Evolutionary conservation across 345 rosid species (phyloP).

Genomic region (Sonneratia caseolaris): DNA sequence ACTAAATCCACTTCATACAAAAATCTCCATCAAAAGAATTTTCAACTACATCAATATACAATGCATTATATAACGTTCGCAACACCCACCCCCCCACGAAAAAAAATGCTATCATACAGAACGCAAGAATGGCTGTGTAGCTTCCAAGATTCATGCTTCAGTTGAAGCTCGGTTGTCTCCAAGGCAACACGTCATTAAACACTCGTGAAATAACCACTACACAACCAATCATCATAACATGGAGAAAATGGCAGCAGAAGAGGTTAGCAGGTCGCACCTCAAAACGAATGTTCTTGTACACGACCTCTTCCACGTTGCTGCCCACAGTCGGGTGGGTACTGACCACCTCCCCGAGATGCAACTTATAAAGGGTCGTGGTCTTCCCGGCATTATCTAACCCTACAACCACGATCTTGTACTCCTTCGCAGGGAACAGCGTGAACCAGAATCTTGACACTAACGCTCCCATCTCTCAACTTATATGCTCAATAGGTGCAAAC

Average conservation of each 20-base stretch:
- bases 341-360: slow-evolving; percentile 91
- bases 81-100: too few relatives aligned
- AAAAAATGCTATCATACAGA: background rate
- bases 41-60: background rate
- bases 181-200: too few relatives aligned
- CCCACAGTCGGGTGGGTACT: slow-evolving; percentile 98
- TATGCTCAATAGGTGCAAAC: background rate
- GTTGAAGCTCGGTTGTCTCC: too few relatives aligned
- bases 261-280: slow-evolving; percentile 36
- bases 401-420: slow-evolving; percentile 93
- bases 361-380: slow-evolving; percentile 91
- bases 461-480: slow-evolving; percentile 51
- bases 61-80: background rate
- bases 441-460: slow-evolving; percentile 84
- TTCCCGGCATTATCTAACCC: slow-evolving; percentile 97
- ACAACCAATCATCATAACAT: background rate
- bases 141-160: background rate
- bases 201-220: background rate
- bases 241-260: background rate
- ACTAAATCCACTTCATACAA: background rate
- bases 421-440: slow-evolving; percentile 90
- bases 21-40: background rate
- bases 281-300: slow-evolving; percentile 86
- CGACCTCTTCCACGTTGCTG: slow-evolving; percentile 93
- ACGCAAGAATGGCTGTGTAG: background rate